These are phyloP conservation scores for Talaromyces sp. DNA, from an alignment of 2,329 filamentous ascomycete species.

Conservation along the genomic window DNA sequence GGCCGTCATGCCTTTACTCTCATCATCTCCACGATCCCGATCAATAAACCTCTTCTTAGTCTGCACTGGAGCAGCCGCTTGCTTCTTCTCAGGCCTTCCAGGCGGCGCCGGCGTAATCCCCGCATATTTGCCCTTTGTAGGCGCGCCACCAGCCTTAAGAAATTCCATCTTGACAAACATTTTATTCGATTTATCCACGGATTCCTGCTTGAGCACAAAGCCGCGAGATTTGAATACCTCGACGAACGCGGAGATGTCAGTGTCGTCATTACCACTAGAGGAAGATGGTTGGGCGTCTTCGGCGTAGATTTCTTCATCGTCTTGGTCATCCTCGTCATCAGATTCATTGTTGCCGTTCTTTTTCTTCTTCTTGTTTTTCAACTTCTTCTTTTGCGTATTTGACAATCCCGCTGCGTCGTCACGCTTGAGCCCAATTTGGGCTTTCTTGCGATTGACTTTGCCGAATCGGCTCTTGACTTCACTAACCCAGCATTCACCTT, in stretches of 20 bases:
- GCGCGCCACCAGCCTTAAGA: conserved; percentile 68
- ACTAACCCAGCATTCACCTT: conserved; percentile 86
- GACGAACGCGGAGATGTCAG: conserved; percentile 83
- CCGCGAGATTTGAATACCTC: conserved; percentile 76
- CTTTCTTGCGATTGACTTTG: conserved; percentile 49
- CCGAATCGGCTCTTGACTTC: conserved; percentile 95
- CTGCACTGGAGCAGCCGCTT: conserved; percentile 25
- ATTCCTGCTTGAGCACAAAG: conserved; percentile 72
- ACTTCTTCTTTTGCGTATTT: conserved; percentile 44
- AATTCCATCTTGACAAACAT: conserved; percentile 99
- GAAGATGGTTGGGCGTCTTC: conserved; percentile 38
- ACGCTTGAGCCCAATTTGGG: conserved; percentile 37
- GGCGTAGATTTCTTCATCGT: conserved; percentile 53
- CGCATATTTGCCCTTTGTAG: conserved; percentile 70
- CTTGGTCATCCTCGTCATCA: conserved; percentile 37
- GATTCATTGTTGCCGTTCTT: conserved; percentile 42
- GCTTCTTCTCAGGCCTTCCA: conserved; percentile 2
- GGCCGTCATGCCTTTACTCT: conserved; percentile 52
- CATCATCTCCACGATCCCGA: conserved; percentile 47
- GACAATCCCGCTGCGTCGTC: conserved; percentile 29
- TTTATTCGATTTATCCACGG: conserved; percentile 81
- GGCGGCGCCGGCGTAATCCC: conserved; percentile 25
- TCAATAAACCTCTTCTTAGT: conserved; percentile 59
- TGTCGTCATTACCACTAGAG: conserved; percentile 63
- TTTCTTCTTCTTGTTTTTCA: conserved; percentile 46